Base-by-base conservation (phyloP, 1,284 basidiomycete species). In the Marasmius oreades region DNA sequence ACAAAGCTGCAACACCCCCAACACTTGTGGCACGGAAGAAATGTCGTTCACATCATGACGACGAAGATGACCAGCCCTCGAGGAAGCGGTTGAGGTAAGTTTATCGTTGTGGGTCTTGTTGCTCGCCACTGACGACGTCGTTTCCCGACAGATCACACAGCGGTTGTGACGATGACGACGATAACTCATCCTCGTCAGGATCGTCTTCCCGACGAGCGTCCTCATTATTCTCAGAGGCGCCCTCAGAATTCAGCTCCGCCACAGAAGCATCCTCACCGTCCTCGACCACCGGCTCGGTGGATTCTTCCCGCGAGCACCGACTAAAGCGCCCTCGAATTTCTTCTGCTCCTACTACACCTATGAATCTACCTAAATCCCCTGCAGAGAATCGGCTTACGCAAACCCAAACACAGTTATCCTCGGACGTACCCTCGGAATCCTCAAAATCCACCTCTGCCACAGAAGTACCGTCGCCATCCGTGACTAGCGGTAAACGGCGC, bases 11-110 rank as follows among this genome's bases (percentile, higher is more conserved):
- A 14, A 20, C 10, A n/a, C 6, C 33, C 7, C 24, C 24, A 23
- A 20, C 34, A 22, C 11, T 23, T 44, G 24, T 44, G 36, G 26
- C 43, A 24, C 26, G 52, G 7, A 20, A 20, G 18, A 53, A 45
- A 31, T 42, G 52, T 33, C 52, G 43, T 4, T 24, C 52, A n/a
- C n/a, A 20, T 43, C 14, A 52, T 16, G 22, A 42, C 24, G 36
- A 42, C 51, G 28, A 33, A 4, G 2, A 24, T n/a, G 20, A 53
- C 7, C 22, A 16, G n/a, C 42, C 42, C 14, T 53, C 42, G 20
- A 44, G 23, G 42, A 53, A 53, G 26, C 52, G 52, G 10, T 5
- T 4, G 5, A 53, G 52, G 42, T 51, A 1, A n/a, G 50, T 37
- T 8, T 2, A 36, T n/a, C 34, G 33, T 22, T 51, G 20, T 33